phyloP scores from a whole-genome alignment of 768 basidiomycete species.

The Boletellus emodensis region DNA sequence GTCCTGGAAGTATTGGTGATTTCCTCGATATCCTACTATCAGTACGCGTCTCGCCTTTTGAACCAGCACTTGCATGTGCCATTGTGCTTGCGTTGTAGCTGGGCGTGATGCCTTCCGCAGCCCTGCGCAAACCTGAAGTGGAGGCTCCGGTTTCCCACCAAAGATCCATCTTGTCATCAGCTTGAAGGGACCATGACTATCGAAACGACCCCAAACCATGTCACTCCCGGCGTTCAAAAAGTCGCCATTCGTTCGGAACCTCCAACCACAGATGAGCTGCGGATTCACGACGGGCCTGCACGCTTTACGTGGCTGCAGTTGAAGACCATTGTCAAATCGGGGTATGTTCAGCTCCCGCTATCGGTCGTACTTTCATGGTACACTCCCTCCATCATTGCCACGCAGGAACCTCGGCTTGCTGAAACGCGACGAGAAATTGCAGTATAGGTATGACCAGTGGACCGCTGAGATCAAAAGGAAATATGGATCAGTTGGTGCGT shows the following conservation, averaged over 20 bases:
- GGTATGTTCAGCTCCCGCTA: conserved; percentile 38
- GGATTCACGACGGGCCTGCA: conserved; percentile 59
- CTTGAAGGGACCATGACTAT: conserved; percentile 14
- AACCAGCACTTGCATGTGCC: too few relatives aligned
- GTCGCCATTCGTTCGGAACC: conserved; percentile 53
- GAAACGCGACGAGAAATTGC: conserved; percentile 68
- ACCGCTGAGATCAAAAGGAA: conserved; percentile 46
- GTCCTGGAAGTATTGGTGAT: too few relatives aligned
- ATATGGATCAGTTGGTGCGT: conserved; percentile 66
- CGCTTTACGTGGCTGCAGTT: conserved; percentile 74
- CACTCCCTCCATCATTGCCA: neutral
- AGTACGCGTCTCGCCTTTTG: too few relatives aligned
- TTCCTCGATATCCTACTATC: too few relatives aligned
- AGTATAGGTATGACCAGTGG: conserved; percentile 65
- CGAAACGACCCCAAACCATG: neutral
- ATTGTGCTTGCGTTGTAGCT: too few relatives aligned
- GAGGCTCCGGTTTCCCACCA: too few relatives aligned
- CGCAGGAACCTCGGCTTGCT: conserved; percentile 76
- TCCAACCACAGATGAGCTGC: conserved; percentile 65
- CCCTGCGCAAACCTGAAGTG: too few relatives aligned
- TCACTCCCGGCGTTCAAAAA: neutral
- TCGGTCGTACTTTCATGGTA: neutral
- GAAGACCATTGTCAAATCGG: conserved; percentile 75
- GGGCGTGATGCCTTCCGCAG: too few relatives aligned
- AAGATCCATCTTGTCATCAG: too few relatives aligned